These are phyloP conservation scores for Oidium heveae DNA, from an alignment of 2,329 filamentous ascomycete genomes.

Conservation along the genomic window DNA sequence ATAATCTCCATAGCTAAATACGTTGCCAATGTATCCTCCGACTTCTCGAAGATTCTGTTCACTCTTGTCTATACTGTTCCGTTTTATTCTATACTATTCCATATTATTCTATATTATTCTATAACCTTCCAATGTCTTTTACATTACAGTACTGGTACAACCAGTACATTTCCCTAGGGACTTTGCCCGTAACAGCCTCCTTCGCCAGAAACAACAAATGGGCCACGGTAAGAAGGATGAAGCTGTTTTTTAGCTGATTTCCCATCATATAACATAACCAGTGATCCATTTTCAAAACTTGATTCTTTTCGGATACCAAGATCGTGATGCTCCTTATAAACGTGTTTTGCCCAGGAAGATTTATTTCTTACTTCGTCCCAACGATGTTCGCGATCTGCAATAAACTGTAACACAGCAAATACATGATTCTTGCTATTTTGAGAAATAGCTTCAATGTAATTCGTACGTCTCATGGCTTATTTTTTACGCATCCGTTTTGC, in stretches of 20 bases:
- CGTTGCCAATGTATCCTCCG: too few relatives aligned
- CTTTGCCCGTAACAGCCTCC: too few relatives aligned
- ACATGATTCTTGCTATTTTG: background rate
- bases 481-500: background rate
- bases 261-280: slow-evolving; percentile 1
- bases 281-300: background rate
- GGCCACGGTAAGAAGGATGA: background rate
- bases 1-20: too few relatives aligned
- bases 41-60: too few relatives aligned
- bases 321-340: background rate
- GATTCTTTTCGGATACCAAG: background rate
- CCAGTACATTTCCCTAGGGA: too few relatives aligned
- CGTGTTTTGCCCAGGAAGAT: background rate
- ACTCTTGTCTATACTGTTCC: too few relatives aligned
- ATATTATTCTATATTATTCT: too few relatives aligned
- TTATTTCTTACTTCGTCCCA: background rate
- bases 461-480: background rate
- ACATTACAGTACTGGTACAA: too few relatives aligned
- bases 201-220: background rate
- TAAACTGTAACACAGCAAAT: background rate
- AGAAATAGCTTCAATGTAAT: background rate
- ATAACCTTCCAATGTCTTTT: too few relatives aligned
- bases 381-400: background rate
- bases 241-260: slow-evolving; percentile 1
- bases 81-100: too few relatives aligned